These are phyloP conservation scores for Leccinum subrobustum DNA, from an alignment of 1,284 basidiomycete genomes.

Conservation along the genomic window DNA sequence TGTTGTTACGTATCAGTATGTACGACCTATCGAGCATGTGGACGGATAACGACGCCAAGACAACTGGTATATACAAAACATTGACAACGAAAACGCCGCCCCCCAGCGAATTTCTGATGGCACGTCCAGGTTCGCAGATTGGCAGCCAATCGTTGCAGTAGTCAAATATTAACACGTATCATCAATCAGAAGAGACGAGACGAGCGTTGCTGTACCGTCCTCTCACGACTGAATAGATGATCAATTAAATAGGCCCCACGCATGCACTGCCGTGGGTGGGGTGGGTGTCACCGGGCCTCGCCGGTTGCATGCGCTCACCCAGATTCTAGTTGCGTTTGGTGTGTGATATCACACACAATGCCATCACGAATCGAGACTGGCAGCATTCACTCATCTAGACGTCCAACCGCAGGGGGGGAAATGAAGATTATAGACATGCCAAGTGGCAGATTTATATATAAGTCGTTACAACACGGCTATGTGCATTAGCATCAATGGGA, in stretches of 20 bases:
- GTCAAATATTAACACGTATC: not conserved
- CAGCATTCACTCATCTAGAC: not conserved
- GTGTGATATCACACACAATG: not conserved
- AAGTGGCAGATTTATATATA: not conserved
- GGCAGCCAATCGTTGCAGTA: not conserved
- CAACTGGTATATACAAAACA: not conserved
- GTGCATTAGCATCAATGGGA: not conserved
- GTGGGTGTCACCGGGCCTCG: not conserved
- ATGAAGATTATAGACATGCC: not conserved
- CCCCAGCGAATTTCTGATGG: not conserved
- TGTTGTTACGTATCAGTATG: not conserved
- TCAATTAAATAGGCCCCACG: not conserved
- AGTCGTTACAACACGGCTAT: conserved; percentile 7
- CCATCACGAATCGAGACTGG: not conserved
- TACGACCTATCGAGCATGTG: not conserved
- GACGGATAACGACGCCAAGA: not conserved
- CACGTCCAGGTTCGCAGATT: not conserved
- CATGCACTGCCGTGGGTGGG: not conserved
- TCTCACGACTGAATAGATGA: not conserved
- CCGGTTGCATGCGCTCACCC: not conserved
- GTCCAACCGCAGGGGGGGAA: not conserved
- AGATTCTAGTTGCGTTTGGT: not conserved
- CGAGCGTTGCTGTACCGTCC: too few species aligned
- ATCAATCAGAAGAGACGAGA: not conserved
- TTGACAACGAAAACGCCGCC: not conserved